Conservation (phyloP, 2,329 filamentous ascomycete genomes). For the Chaetothyriales sp. region DNA sequence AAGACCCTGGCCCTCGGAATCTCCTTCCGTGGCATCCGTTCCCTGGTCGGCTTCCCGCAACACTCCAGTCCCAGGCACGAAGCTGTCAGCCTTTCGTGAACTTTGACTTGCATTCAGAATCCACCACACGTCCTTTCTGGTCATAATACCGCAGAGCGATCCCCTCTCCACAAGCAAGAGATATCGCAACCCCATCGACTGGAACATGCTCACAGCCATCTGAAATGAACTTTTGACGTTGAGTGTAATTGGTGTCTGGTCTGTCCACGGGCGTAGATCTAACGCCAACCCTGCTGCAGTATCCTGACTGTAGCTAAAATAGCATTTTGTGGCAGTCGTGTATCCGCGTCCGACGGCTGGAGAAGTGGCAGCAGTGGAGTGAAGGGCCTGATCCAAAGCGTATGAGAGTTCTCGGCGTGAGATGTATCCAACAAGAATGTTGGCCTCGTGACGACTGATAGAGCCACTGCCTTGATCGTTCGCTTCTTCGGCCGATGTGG, state of each 20-base stretch:
- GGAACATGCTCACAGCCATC: conserved; percentile 84
- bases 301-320: conserved; percentile 72
- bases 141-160: conserved; percentile 68
- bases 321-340: conserved; percentile 51
- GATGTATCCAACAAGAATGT: conserved; percentile 81
- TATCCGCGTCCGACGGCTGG: conserved; percentile 31
- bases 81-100: conserved; percentile 15
- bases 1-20: background rate
- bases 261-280: conserved; percentile 94
- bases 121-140: conserved; percentile 96
- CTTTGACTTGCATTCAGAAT: conserved; percentile 68
- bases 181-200: conserved; percentile 82
- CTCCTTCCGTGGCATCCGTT: conserved; percentile 11
- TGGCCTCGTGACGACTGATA: conserved; percentile 21
- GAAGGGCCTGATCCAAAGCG: conserved; percentile 53
- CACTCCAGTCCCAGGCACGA: conserved; percentile 12
- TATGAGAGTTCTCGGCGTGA: conserved; percentile 79
- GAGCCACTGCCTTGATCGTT: conserved; percentile 1
- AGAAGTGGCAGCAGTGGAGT: conserved; percentile 2
- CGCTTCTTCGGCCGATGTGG: background rate
- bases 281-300: conserved; percentile 65
- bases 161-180: conserved; percentile 77
- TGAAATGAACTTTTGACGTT: conserved; percentile 63
- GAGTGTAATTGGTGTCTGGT: conserved; percentile 89
- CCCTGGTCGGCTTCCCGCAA: conserved; percentile 8